Evolutionary conservation across 306 rosid genomes (phyloP).

Genomic region (Inga leiocalycina): DNA sequence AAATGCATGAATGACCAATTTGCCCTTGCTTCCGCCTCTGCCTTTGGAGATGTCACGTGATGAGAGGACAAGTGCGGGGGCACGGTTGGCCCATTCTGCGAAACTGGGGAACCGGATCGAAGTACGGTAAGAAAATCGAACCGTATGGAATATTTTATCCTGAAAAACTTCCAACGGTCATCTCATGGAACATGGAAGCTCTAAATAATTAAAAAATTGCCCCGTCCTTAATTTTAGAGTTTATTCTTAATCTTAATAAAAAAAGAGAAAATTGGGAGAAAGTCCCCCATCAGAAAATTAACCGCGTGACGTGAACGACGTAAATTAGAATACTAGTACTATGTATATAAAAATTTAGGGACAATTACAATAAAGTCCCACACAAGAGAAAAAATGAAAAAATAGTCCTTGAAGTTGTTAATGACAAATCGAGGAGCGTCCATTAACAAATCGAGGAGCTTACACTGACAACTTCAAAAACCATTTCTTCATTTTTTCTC

Average conservation of each 20-base stretch:
- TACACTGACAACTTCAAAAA: too few relatives aligned
- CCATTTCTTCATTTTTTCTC: too few relatives aligned
- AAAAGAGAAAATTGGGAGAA: too few relatives aligned
- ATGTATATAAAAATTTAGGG: too few relatives aligned
- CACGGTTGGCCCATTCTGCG: neutral
- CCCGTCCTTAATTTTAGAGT: neutral
- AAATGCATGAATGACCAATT: neutral
- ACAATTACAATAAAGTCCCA: too few relatives aligned
- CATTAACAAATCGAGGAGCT: too few relatives aligned
- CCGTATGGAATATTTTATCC: conserved; percentile 30
- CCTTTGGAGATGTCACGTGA: neutral
- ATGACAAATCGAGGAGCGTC: too few relatives aligned
- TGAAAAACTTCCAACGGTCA: conserved; percentile 37
- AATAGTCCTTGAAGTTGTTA: too few relatives aligned
- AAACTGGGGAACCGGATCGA: conserved; percentile 24
- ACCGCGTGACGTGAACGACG: too few relatives aligned
- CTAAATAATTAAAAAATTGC: neutral
- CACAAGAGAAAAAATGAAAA: too few relatives aligned
- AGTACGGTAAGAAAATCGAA: neutral
- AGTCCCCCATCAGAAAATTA: too few relatives aligned
- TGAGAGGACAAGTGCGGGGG: conserved; percentile 3
- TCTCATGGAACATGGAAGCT: neutral
- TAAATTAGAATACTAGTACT: too few relatives aligned
- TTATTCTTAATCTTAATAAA: neutral
- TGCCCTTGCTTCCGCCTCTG: neutral